Conservation (phyloP, 2,329 filamentous ascomycete genomes). For the Septoria petroselini region DNA sequence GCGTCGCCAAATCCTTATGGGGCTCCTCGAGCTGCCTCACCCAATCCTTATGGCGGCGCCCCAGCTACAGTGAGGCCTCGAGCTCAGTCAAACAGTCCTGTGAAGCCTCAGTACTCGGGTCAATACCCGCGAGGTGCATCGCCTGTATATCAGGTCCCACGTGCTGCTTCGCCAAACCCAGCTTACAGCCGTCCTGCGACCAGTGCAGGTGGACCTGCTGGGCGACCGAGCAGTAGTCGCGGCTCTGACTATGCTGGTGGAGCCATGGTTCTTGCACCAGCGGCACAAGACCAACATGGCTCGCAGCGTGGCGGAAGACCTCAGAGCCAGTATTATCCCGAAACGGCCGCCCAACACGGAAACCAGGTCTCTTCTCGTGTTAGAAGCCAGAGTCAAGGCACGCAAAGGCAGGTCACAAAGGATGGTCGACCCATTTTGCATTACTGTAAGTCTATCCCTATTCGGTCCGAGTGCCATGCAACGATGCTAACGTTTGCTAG, state of each 20-base stretch:
- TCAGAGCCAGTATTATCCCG: conserved; percentile 46
- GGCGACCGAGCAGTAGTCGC: conserved; percentile 44
- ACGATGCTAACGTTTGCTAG: conserved; percentile 40
- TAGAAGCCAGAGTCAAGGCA: conserved; percentile 83
- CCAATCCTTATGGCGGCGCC: conserved; percentile 51
- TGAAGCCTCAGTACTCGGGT: conserved; percentile 38
- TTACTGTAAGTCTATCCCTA: conserved; percentile 68
- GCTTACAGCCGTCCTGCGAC: conserved; percentile 40
- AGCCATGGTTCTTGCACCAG: conserved; percentile 48
- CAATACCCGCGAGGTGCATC: conserved; percentile 39
- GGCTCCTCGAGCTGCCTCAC: conserved; percentile 29
- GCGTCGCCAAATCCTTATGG: conserved; percentile 63
- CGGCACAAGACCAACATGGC: conserved; percentile 43
- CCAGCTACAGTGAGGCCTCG: conserved; percentile 35
- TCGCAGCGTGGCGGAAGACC: conserved; percentile 44
- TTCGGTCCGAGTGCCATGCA: neutral
- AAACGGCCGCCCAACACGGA: conserved; percentile 30
- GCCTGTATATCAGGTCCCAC: conserved; percentile 41
- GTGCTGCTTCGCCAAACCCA: conserved; percentile 41
- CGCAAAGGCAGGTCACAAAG: conserved; percentile 76
- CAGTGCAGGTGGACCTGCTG: conserved; percentile 34
- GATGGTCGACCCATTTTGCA: conserved; percentile 87
- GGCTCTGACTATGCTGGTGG: conserved; percentile 38
- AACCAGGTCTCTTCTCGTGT: conserved; percentile 45
- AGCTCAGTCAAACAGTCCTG: conserved; percentile 43